Evolutionary conservation across 805 yeast species (phyloP).

Genomic region (Ogataea parapolymorpha): DNA sequence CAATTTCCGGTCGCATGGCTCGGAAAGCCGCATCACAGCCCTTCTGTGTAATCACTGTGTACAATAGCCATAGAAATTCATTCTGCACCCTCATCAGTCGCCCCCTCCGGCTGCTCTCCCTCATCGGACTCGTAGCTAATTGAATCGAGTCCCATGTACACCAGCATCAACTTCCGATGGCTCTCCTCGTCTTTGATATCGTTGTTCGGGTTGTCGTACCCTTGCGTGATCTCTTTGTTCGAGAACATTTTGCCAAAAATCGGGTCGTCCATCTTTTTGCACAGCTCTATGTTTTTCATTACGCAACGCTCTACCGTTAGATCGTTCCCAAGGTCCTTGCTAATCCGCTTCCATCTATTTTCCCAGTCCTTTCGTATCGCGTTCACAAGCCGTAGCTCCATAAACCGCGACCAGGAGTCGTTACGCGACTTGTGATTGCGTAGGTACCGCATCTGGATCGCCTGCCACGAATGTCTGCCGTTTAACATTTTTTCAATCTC

Average conservation of each 20-base stretch:
- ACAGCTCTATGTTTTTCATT: slow-evolving; percentile 30
- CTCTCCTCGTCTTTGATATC: slow-evolving; percentile 33
- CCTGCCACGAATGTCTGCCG: slow-evolving; percentile 41
- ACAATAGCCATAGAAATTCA: not conserved
- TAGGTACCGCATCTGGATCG: slow-evolving; percentile 45
- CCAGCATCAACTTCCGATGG: slow-evolving; percentile 34
- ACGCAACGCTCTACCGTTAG: slow-evolving; percentile 31
- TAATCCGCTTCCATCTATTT: slow-evolving; percentile 38
- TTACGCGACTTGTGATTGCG: slow-evolving; percentile 37
- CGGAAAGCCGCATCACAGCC: slow-evolving; percentile 6
- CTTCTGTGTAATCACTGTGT: not conserved
- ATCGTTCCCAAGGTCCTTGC: slow-evolving; percentile 30
- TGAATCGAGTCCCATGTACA: slow-evolving; percentile 37
- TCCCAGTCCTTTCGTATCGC: slow-evolving; percentile 39
- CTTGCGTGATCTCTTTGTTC: slow-evolving; percentile 27
- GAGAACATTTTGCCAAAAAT: slow-evolving; percentile 26
- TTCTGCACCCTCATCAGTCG: slow-evolving; percentile 1
- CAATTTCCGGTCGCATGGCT: slow-evolving; percentile 6
- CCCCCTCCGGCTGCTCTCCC: slow-evolving; percentile 14
- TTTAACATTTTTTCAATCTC: slow-evolving; percentile 33
- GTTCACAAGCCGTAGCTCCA: slow-evolving; percentile 31
- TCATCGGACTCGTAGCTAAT: slow-evolving; percentile 33
- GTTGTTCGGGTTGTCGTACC: slow-evolving; percentile 24
- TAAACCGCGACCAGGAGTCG: slow-evolving; percentile 34
- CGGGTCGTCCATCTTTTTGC: slow-evolving; percentile 30